phyloP scores from a whole-genome alignment of 257 asterid genomes.

The Forsythia suspensa region DNA sequence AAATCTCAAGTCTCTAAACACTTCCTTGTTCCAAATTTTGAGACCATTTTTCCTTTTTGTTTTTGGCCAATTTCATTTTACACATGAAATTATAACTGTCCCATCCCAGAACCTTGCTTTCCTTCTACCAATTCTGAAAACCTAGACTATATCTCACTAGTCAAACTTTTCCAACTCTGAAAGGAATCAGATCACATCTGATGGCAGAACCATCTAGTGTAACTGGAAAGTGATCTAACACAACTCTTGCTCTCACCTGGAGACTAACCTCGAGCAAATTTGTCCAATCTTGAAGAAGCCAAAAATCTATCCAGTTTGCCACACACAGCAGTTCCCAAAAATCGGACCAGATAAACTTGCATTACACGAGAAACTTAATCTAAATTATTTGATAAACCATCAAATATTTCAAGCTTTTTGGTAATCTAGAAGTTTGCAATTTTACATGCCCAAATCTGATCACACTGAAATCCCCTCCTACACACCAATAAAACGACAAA shows the following conservation, averaged over 20 bases:
- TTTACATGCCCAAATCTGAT: neutral
- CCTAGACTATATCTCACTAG: neutral
- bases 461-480: neutral
- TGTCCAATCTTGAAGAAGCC: neutral
- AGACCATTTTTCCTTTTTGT: neutral
- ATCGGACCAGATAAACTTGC: neutral
- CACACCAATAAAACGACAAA: neutral
- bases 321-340: neutral
- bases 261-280: neutral
- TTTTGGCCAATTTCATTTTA: neutral
- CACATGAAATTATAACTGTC: neutral
- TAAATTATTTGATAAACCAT: neutral
- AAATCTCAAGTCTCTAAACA: neutral
- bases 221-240: neutral
- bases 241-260: neutral
- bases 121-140: neutral
- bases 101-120: neutral
- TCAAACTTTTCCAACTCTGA: neutral
- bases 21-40: neutral
- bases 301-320: neutral
- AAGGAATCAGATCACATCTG: neutral
- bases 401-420: neutral
- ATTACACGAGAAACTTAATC: neutral
- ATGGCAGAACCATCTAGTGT: neutral
- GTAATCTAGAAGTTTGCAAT: neutral